Conservation (phyloP, 2,329 filamentous ascomycete genomes). For the Fusarium heterosporum region DNA sequence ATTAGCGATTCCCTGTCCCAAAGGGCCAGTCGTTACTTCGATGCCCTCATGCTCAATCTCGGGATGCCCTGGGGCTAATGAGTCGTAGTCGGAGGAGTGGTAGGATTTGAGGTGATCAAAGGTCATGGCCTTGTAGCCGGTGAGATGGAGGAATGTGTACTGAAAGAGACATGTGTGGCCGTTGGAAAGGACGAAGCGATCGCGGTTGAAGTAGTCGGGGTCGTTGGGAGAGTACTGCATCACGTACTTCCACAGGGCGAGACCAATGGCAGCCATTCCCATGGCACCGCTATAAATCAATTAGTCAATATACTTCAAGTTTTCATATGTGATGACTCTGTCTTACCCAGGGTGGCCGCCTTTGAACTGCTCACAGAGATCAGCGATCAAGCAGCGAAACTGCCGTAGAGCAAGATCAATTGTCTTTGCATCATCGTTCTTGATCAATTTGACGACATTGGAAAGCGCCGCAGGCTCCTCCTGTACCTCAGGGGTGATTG, state of each 20-base stretch:
- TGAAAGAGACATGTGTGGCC: slow-evolving; percentile 68
- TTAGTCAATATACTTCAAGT: background rate
- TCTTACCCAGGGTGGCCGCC: slow-evolving; percentile 75
- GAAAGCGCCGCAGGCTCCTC: slow-evolving; percentile 32
- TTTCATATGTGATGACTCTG: background rate
- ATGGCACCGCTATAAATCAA: slow-evolving; percentile 57
- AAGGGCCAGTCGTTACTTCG: slow-evolving; percentile 69
- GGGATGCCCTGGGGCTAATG: slow-evolving; percentile 66
- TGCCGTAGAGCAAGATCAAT: slow-evolving; percentile 66
- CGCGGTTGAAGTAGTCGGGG: slow-evolving; percentile 69
- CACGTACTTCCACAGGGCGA: slow-evolving; percentile 70
- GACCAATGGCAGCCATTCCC: slow-evolving; percentile 71
- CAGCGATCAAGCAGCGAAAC: slow-evolving; percentile 73
- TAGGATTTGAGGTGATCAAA: slow-evolving; percentile 68
- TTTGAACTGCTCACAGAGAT: slow-evolving; percentile 76
- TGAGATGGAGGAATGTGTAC: slow-evolving; percentile 65
- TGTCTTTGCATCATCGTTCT: slow-evolving; percentile 43
- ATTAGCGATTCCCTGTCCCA: slow-evolving; percentile 71
- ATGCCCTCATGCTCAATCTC: slow-evolving; percentile 69
- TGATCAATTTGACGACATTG: slow-evolving; percentile 43
- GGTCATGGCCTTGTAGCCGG: slow-evolving; percentile 66
- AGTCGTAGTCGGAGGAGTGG: slow-evolving; percentile 57
- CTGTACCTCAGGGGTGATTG: slow-evolving; percentile 35
- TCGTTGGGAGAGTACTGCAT: slow-evolving; percentile 70
- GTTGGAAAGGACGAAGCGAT: slow-evolving; percentile 72